Conservation (phyloP, 306 rosid species). For the Begonia loranthoides region DNA sequence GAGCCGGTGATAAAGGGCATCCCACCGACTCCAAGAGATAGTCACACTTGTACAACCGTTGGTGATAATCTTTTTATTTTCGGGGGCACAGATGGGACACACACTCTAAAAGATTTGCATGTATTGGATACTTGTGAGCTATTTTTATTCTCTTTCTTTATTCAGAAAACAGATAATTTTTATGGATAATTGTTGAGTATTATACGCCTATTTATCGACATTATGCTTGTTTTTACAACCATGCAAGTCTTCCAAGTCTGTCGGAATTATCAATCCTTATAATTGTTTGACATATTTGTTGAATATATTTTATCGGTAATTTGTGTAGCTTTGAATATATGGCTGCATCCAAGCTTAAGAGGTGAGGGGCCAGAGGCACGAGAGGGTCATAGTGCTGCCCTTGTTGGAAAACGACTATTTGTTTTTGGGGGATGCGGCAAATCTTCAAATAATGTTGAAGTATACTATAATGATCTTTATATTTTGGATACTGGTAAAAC, state of each 20-base stretch:
- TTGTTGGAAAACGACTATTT: conserved; percentile 67
- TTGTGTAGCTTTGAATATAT: conserved; percentile 52
- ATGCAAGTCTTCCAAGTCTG: too few relatives aligned
- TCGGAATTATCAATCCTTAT: too few relatives aligned
- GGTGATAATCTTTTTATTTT: conserved; percentile 74
- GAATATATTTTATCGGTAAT: too few relatives aligned
- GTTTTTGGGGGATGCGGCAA: conserved; percentile 98
- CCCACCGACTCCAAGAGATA: conserved; percentile 83
- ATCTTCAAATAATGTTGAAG: conserved; percentile 44
- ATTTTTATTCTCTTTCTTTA: conserved; percentile 2
- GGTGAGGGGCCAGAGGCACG: conserved; percentile 95
- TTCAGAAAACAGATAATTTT: too few relatives aligned
- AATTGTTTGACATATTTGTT: too few relatives aligned
- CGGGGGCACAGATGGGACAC: conserved; percentile 96
- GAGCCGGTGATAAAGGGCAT: conserved; percentile 64
- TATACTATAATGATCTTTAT: conserved; percentile 82
- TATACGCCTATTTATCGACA: too few relatives aligned
- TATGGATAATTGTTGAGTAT: too few relatives aligned
- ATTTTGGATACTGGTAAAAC: conserved; percentile 74
- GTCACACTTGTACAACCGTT: conserved; percentile 78
- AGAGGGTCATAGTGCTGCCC: conserved; percentile 91
- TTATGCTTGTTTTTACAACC: too few relatives aligned
- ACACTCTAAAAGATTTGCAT: conserved; percentile 81
- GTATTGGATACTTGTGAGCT: conserved; percentile 79
- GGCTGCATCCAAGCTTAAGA: conserved; percentile 68